Percentiles rank a stretch among this genome's conserved stretches.
These are phyloP conservation scores for Amanita rubescens DNA, from an alignment of 768 basidiomycete species.

Conservation along the genomic window DNA sequence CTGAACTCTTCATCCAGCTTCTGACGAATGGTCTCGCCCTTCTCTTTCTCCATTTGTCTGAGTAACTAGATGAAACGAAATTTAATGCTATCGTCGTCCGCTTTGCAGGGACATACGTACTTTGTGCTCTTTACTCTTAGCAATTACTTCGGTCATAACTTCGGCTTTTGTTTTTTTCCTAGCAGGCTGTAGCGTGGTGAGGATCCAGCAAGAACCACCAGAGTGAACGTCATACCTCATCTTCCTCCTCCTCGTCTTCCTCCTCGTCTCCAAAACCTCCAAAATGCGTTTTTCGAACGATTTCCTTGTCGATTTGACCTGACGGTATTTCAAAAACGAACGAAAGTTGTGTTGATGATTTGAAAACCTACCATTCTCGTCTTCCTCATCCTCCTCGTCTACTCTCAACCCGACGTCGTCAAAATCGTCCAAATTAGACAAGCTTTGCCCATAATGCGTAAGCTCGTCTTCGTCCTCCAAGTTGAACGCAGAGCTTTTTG, in stretches of 20 bases:
- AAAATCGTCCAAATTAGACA: conserved; percentile 82
- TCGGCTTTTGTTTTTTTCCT: conserved; percentile 91
- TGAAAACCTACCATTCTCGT: conserved; percentile 32
- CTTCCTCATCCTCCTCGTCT: conserved; percentile 53
- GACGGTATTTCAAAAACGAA: background rate
- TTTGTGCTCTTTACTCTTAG: conserved; percentile 95
- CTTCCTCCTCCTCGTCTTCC: conserved; percentile 46
- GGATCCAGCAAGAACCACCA: background rate
- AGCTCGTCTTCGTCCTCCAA: conserved; percentile 88
- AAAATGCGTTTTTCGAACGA: conserved; percentile 71
- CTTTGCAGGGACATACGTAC: conserved; percentile 41
- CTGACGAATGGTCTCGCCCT: conserved; percentile 79
- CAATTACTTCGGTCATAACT: conserved; percentile 96
- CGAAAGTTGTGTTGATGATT: background rate
- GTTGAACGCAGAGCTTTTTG: conserved; percentile 76
- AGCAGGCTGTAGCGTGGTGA: conserved; percentile 43
- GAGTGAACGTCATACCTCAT: conserved; percentile 19
- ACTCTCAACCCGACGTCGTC: conserved; percentile 59
- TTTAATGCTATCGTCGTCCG: conserved; percentile 8
- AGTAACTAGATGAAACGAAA: conserved; percentile 44
- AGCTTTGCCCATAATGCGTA: conserved; percentile 85
- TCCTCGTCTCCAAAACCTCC: conserved; percentile 79
- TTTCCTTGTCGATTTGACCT: conserved; percentile 64
- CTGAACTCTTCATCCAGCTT: conserved; percentile 87
- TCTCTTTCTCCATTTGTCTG: conserved; percentile 82